Base-by-base conservation (phyloP, 495 filamentous ascomycete genomes). In the Corynascus novoguineensis region DNA sequence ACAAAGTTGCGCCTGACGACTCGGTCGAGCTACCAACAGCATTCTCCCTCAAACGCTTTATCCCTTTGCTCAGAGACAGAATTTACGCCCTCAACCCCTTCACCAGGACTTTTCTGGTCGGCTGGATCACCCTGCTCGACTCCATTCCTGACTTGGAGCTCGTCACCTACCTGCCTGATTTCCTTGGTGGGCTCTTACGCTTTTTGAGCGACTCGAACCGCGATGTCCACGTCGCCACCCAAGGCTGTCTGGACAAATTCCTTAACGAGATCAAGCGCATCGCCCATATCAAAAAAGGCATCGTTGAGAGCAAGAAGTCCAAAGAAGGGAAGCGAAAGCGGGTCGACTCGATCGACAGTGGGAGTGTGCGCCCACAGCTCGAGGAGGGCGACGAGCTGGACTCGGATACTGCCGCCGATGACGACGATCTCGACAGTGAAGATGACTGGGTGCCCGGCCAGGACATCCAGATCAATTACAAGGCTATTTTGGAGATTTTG, bases 131-230 rank as follows among this genome's bases (percentile, higher is more conserved):
- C 42, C 71, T 99, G 10, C 76, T 99, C 24, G 95, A 99, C 70
- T 96, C 92, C 9, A 97, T 99, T 48, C 95, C 95, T 0, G 95
- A 99, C 64, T 75, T 99, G 41, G 95, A 99, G 71, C 84, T 99
- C 4, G 92, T 99, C 22, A 85, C 86, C 10, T 93, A 89, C 68
- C 77, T 99, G 35, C 95, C 95, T 8, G 90, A 91, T 46, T 97
- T 97, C 60, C 75, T 99, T 6, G 89, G 82, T 17, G 95, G 95
- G 0, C 77, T 99, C 48, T 85, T 97, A 66, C 89, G 86, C 54
- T 99, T 97, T 62, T 81, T 99, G 24, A 91, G 89, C 54, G 92
- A 96, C 59, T 83, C 86, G 4, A 96, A 95, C 68, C 81, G 84
- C 56, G 95, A 99, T 67, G 95, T 99, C 21, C 89, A 95, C 63